A percentile compares a stretch with the other conserved stretches of the same genome.
Evolutionary conservation across 2,329 filamentous ascomycete species (phyloP).

Genomic region (Lasiodiplodia citricola): DNA sequence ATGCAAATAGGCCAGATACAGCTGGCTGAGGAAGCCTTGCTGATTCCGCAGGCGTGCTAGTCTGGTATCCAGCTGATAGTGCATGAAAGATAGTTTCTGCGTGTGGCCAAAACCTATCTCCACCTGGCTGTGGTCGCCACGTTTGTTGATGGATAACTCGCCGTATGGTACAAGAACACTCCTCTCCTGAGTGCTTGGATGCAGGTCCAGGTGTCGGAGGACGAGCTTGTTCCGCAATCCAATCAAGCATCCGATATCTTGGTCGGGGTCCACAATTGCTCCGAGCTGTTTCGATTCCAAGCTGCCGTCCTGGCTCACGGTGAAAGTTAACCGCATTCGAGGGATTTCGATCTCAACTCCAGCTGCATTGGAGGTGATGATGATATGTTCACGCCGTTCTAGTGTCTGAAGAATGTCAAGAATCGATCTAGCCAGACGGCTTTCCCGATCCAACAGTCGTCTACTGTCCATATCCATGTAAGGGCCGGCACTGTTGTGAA

Average conservation of each 20-base stretch:
- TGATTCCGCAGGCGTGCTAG: not conserved
- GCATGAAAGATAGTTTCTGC: not conserved
- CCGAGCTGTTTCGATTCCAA: slow-evolving; percentile 54
- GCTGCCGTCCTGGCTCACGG: slow-evolving; percentile 34
- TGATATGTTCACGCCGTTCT: not conserved
- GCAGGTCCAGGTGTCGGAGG: slow-evolving; percentile 35
- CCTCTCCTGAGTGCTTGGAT: not conserved
- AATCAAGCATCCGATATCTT: slow-evolving; percentile 13
- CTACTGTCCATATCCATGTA: slow-evolving; percentile 27
- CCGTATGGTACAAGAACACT: slow-evolving; percentile 26
- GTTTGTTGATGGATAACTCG: not conserved
- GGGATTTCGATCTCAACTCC: slow-evolving; percentile 49
- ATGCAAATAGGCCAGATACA: slow-evolving; percentile 60
- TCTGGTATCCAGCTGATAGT: not conserved
- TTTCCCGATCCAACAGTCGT: not conserved
- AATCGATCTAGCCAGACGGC: not conserved
- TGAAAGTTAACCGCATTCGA: slow-evolving; percentile 56
- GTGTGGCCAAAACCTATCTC: not conserved
- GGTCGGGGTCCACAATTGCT: slow-evolving; percentile 47
- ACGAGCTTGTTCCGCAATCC: slow-evolving; percentile 59
- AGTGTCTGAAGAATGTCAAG: not conserved
- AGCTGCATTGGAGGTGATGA: not conserved
- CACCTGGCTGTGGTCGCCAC: not conserved
- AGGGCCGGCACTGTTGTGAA: not conserved
- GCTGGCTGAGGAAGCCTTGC: slow-evolving; percentile 47